Evolutionary conservation across 176 grass and related monocot genomes (phyloP), one percentile per base, ranked within the genome.

Genomic region (Ensete glaucum): DNA sequence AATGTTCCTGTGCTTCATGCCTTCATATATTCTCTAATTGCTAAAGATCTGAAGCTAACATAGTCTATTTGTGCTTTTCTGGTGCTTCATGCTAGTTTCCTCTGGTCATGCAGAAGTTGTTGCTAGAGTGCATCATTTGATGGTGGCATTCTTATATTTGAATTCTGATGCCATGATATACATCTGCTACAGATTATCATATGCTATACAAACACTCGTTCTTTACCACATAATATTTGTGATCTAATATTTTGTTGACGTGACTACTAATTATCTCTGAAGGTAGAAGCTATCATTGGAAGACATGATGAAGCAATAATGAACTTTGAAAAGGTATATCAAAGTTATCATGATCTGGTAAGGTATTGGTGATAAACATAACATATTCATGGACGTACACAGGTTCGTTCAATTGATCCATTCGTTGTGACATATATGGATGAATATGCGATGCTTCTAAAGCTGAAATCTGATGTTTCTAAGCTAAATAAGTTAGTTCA

Each of bases 401-500:
- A 93, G 94, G 90, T 82, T 83, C 87, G 86, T 60, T 81, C 90
- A 64, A 83, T 91, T 78, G 94, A 98, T 71, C 90, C 90, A 80
- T 83, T 85, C 79, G 71, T 93, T 66, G 80, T 98, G 68, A 87
- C 90, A 68, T 98, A 91, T 77, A 93, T 98, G 94, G 94, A 98
- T 87, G 94, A 98, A 78, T 93, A 93, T 76, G 94, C 94, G 72
- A 98, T 98, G 54, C 84, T 98, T 76, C 81, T 98, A 69, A 98
- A 98, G 66, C 79, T 79, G 57, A 93, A 98, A 71, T 86, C 90
- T 10, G 90, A 98, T 70, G 80, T 85, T 62, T 77, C 82, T 54
- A 98, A 89, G 81, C 86, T 98, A 82, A 98, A 93, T 78, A 98
- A 93, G 77, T 76, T 98, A 82, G 88, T 98, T 10, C 90, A 98